Percentiles rank a stretch among this genome's conserved stretches.
phyloP scores from a whole-genome alignment of 495 filamentous ascomycete genomes.

The Ramalina intermedia region DNA sequence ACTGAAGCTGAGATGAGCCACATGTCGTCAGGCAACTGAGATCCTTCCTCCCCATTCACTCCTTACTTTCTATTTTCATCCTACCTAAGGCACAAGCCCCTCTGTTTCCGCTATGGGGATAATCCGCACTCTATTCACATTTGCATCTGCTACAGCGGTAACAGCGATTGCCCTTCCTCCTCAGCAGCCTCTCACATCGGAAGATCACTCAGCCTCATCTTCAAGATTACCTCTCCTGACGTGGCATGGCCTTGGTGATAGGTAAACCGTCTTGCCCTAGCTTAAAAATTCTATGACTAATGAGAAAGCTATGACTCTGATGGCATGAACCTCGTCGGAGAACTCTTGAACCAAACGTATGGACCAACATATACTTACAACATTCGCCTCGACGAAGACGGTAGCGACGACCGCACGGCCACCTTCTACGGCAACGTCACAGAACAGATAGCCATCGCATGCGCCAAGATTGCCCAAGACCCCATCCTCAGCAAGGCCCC shows the following conservation, averaged over 20 bases:
- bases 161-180: slow-evolving; percentile 1
- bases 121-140: no score
- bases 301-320: slow-evolving; percentile 57
- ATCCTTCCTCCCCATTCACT: no score
- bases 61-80: no score
- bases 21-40: no score
- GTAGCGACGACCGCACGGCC: slow-evolving; percentile 53
- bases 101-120: no score
- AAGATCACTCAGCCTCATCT: not conserved
- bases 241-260: slow-evolving; percentile 74
- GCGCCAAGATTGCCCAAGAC: slow-evolving; percentile 60
- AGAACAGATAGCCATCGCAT: slow-evolving; percentile 62
- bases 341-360: slow-evolving; percentile 54
- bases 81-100: no score
- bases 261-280: slow-evolving; percentile 5
- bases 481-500: slow-evolving; percentile 67
- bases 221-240: slow-evolving; percentile 54
- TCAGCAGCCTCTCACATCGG: slow-evolving; percentile 6
- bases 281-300: not conserved
- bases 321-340: slow-evolving; percentile 51
- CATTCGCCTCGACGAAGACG: slow-evolving; percentile 57
- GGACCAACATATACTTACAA: slow-evolving; percentile 75
- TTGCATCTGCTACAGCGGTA: no score
- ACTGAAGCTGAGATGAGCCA: no score
- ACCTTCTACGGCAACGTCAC: slow-evolving; percentile 89